These are phyloP conservation scores for Phytophthora multivora DNA, from an alignment of 352 stramenopile species.

Conservation along the genomic window DNA sequence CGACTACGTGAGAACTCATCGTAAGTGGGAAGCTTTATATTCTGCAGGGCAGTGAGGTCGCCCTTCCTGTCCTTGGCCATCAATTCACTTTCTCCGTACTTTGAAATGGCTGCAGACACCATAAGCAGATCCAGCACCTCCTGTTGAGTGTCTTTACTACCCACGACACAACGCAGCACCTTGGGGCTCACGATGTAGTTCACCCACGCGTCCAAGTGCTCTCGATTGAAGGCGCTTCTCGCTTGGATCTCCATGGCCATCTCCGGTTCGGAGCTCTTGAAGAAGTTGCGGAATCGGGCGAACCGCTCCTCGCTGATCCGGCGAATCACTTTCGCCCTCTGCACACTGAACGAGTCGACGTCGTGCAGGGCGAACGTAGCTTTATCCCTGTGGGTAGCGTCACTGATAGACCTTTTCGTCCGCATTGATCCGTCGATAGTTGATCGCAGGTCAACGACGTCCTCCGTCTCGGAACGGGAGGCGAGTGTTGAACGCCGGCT, in stretches of 20 bases:
- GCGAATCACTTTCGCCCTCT: slow-evolving; percentile 30
- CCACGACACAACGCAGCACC: slow-evolving; percentile 24
- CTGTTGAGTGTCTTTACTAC: slow-evolving; percentile 19
- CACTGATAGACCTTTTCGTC: slow-evolving; percentile 26
- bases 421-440: slow-evolving; percentile 30
- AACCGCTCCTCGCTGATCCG: slow-evolving; percentile 34
- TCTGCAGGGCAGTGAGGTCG: slow-evolving; percentile 34
- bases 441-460: slow-evolving; percentile 10
- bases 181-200: slow-evolving; percentile 44
- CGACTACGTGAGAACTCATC: slow-evolving; percentile 24
- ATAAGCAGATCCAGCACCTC: slow-evolving; percentile 42
- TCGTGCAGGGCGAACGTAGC: slow-evolving; percentile 29
- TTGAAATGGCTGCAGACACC: slow-evolving; percentile 41
- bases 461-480: slow-evolving; percentile 10
- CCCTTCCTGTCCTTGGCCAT: slow-evolving; percentile 38
- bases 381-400: slow-evolving; percentile 16
- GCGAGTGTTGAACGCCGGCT: slow-evolving; percentile 27
- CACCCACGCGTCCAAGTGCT: slow-evolving; percentile 41
- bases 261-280: slow-evolving; percentile 42
- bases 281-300: slow-evolving; percentile 40
- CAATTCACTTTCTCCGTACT: slow-evolving; percentile 42
- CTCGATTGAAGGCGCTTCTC: slow-evolving; percentile 19
- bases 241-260: slow-evolving; percentile 41
- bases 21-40: slow-evolving; percentile 40
- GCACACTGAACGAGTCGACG: slow-evolving; percentile 31